phyloP scores from a whole-genome alignment of 345 rosid species.

The Carallia pectinifolia region DNA sequence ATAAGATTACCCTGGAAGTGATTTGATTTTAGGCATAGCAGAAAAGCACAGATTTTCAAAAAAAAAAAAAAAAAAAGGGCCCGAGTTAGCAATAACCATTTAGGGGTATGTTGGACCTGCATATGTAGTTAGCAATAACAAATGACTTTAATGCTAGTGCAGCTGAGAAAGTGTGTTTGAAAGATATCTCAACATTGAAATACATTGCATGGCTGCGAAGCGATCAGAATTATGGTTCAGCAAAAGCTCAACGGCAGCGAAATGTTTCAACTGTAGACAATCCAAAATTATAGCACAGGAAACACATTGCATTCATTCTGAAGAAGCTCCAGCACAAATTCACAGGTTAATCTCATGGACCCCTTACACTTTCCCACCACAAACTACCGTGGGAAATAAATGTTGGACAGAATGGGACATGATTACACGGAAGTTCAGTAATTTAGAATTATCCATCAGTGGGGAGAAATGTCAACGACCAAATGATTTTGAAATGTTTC shows the following conservation, averaged over 20 bases:
- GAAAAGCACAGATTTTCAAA: neutral
- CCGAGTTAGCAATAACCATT: neutral
- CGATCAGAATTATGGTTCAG: conserved; percentile 56
- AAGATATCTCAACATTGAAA: conserved; percentile 27
- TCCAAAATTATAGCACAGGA: neutral
- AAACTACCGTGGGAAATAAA: too few relatives aligned
- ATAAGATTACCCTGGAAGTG: neutral
- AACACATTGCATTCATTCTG: neutral
- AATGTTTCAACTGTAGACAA: conserved; percentile 15
- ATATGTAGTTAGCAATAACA: neutral
- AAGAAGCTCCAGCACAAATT: neutral
- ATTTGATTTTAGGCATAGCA: neutral
- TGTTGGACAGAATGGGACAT: neutral
- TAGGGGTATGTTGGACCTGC: neutral
- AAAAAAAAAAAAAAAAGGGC: too few relatives aligned
- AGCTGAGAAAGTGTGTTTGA: conserved; percentile 53
- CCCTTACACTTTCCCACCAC: neutral
- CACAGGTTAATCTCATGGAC: neutral
- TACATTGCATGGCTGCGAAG: conserved; percentile 31
- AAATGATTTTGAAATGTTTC: conserved; percentile 1
- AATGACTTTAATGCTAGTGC: conserved; percentile 16
- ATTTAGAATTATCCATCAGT: neutral
- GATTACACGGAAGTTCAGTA: neutral
- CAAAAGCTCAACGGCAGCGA: conserved; percentile 48
- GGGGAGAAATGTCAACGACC: neutral